Evolutionary conservation across 192 early-diverging fungal species (phyloP).

Genomic region (Coemansia sp.): DNA sequence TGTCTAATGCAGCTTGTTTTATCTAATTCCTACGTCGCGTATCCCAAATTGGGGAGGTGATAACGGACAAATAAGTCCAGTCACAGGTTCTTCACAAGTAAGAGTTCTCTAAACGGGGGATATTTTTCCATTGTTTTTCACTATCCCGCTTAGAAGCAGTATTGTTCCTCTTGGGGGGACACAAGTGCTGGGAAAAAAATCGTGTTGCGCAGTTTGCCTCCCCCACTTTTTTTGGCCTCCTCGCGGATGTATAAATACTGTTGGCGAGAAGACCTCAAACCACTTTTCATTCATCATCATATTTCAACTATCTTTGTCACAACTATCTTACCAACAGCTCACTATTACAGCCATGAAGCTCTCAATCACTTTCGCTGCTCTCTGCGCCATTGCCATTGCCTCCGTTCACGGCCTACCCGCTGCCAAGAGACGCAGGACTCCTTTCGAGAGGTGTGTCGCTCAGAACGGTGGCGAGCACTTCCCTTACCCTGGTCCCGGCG

Average conservation of each 20-base stretch:
- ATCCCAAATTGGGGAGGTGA: neutral
- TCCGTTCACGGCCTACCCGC: conserved; percentile 21
- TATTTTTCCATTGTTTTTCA: neutral
- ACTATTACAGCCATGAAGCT: conserved; percentile 21
- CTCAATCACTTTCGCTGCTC: neutral
- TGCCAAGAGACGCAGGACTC: neutral
- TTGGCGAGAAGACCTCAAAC: neutral
- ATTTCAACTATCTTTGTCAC: neutral
- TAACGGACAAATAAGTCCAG: neutral
- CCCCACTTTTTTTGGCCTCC: neutral
- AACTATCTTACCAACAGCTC: neutral
- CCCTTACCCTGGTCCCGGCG: conserved; percentile 45
- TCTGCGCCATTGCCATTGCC: conserved; percentile 13
- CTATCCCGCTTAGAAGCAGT: conserved; percentile 9
- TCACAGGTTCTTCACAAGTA: neutral
- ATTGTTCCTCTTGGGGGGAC: neutral
- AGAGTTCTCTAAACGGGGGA: neutral
- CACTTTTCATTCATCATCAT: neutral
- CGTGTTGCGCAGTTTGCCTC: conserved; percentile 3
- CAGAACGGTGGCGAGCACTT: conserved; percentile 42
- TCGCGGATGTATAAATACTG: conserved; percentile 7
- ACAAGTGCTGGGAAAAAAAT: neutral
- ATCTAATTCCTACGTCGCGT: neutral
- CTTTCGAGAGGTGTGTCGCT: conserved; percentile 40
- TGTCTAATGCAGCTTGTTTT: neutral